phyloP scores from a whole-genome alignment of 1,284 basidiomycete species.

The Stygiomarasmius scandens region DNA sequence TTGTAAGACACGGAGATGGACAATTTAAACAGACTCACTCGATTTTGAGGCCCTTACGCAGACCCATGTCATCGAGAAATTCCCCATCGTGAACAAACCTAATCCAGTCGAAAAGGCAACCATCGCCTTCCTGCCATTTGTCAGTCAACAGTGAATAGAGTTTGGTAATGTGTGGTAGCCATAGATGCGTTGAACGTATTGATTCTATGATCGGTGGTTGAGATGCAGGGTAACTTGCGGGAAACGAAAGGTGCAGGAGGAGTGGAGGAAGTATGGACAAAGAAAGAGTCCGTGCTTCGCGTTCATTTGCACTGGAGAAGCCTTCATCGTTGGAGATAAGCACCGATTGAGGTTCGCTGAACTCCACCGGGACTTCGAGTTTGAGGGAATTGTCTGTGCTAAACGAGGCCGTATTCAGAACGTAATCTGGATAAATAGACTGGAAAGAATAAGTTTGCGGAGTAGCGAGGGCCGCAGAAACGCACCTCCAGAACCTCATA shows the following conservation, averaged over 20 bases:
- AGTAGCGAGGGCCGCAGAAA: slow-evolving; percentile 7
- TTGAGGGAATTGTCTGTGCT: slow-evolving; percentile 40
- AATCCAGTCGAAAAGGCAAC: slow-evolving; percentile 68
- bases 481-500: slow-evolving; percentile 61
- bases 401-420: slow-evolving; percentile 43
- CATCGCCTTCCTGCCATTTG: slow-evolving; percentile 62
- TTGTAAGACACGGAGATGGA: slow-evolving; percentile 24
- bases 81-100: slow-evolving; percentile 69
- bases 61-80: slow-evolving; percentile 47
- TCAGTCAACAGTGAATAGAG: slow-evolving; percentile 46
- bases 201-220: slow-evolving; percentile 56
- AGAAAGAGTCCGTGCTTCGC: slow-evolving; percentile 25
- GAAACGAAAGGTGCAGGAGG: slow-evolving; percentile 57
- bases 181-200: slow-evolving; percentile 58
- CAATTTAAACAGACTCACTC: slow-evolving; percentile 39
- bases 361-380: slow-evolving; percentile 67
- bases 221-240: slow-evolving; percentile 57
- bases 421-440: slow-evolving; percentile 75
- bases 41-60: slow-evolving; percentile 40
- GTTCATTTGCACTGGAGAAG: neutral
- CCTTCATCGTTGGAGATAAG: slow-evolving; percentile 22
- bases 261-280: slow-evolving; percentile 62
- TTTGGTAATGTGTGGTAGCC: slow-evolving; percentile 49
- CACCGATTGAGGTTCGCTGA: slow-evolving; percentile 44
- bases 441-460: slow-evolving; percentile 27